Base-by-base conservation (phyloP, 495 filamentous ascomycete genomes). In the Hamigera avellanea region DNA sequence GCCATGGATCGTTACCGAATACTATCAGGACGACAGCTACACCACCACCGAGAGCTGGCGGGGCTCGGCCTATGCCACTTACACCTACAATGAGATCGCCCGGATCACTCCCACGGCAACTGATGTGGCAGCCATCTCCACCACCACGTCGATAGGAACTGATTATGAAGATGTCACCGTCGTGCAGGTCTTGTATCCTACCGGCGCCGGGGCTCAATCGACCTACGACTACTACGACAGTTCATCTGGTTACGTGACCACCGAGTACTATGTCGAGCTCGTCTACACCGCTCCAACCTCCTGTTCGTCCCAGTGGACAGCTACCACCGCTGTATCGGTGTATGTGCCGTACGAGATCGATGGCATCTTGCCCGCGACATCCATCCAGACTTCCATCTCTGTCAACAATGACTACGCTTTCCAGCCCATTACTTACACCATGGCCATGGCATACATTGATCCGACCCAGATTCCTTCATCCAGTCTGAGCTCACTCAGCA, bases 211-310 rank as follows among this genome's bases (percentile, higher is more conserved):
- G 19, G 16, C 28, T 3, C 45, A 4, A 21, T 32, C 46, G n/a
- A 23, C 30, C 28, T 30, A 30, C 14, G 18, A 35, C 8, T 41
- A 41, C 18, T 36, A 35, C 13, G 29, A 6, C 37, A 14, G 34
- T 25, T 4, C 5, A 23, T 41, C 42, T 28, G 46, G 37, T 25
- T 35, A 41, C 16, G 26, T 26, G 12, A 43, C 32, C 25, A 57
- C 49, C 2, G 36, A 44, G 17, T 54, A 56, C 36, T 52, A 47
- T 19, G 44, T 52, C 14, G 37, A 41, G 12, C 19, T 59, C 15
- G 42, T 46, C 17, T 56, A 44, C 33, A 57, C 54, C 8, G 57
- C 62, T 1, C 50, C 51, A 0, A 19, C 54, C 2, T 45, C 48
- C 16, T 55, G 56, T 42, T 40, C 38, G 8, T 43, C 38, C 0